phyloP scores from a whole-genome alignment of 2,329 filamentous ascomycete genomes.

The Metarhizium anisopliae region DNA sequence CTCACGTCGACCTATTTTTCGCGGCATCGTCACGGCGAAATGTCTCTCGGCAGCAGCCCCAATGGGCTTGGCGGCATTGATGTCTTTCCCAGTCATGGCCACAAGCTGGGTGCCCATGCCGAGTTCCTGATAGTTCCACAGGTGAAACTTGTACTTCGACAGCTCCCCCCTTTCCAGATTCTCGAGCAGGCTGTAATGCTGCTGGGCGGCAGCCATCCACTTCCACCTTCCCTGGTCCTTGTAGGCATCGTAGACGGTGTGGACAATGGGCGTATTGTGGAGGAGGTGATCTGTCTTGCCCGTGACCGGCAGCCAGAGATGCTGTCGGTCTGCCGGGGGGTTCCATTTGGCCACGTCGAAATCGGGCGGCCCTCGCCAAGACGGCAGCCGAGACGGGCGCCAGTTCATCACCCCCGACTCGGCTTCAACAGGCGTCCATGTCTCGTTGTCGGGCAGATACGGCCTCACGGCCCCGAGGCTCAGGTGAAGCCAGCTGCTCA shows the following conservation, averaged over 20 bases:
- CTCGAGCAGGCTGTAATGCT: conserved; percentile 38
- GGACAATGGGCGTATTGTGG: conserved; percentile 36
- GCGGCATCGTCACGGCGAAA: conserved; percentile 29
- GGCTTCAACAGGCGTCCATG: conserved; percentile 10
- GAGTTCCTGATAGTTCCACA: conserved; percentile 39
- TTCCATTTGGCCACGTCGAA: conserved; percentile 23
- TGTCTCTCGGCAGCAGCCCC: conserved; percentile 36
- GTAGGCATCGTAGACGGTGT: conserved; percentile 36
- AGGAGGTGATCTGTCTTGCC: conserved; percentile 24
- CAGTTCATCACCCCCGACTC: conserved; percentile 21
- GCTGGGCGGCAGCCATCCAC: conserved; percentile 42
- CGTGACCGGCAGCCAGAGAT: conserved; percentile 41
- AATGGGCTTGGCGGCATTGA: conserved; percentile 37
- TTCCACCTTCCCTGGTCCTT: conserved; percentile 31
- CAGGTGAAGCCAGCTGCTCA: conserved; percentile 44
- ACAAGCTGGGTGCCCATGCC: conserved; percentile 46
- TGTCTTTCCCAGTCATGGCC: conserved; percentile 43
- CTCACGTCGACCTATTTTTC: conserved; percentile 27
- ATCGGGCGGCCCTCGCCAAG: conserved; percentile 20
- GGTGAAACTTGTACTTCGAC: conserved; percentile 37
- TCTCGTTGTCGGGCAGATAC: conserved; percentile 38
- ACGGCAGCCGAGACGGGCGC: conserved; percentile 30
- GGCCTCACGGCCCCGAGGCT: conserved; percentile 42
- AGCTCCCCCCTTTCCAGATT: conserved; percentile 39
- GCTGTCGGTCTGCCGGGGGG: conserved; percentile 27